These are phyloP conservation scores for Heliamphora exappendiculata DNA, from an alignment of 148 eudicot genomes.

Conservation along the genomic window DNA sequence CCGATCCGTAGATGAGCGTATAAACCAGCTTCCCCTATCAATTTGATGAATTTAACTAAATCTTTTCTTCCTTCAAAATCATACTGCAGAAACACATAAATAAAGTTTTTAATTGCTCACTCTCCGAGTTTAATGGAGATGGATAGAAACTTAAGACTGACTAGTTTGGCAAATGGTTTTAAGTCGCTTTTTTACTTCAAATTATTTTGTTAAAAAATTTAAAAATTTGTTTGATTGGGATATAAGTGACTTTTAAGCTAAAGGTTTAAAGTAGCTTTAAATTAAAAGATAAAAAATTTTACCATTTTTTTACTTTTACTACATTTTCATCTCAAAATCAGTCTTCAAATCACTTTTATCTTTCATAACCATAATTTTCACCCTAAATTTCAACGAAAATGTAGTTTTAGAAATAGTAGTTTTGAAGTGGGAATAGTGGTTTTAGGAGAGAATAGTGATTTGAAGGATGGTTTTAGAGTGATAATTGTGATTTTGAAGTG, in stretches of 20 bases:
- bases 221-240: background rate
- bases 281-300: background rate
- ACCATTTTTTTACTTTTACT: background rate
- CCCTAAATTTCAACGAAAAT: too few species aligned
- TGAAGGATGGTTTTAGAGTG: too few species aligned
- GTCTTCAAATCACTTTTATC: too few species aligned
- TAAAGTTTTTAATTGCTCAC: background rate
- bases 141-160: background rate
- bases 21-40: slow-evolving; percentile 71
- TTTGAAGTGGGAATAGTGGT: too few species aligned
- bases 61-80: slow-evolving; percentile 78
- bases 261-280: background rate
- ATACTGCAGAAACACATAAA: slow-evolving; percentile 45
- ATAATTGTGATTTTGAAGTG: too few species aligned
- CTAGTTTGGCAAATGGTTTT: too few species aligned
- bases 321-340: too few species aligned
- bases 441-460: too few species aligned
- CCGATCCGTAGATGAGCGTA: slow-evolving; percentile 79
- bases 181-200: too few species aligned
- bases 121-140: background rate
- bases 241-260: background rate
- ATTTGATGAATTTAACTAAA: slow-evolving; percentile 69
- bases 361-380: too few species aligned
- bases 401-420: too few species aligned
- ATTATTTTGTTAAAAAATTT: too few species aligned